Evolutionary conservation across 1,284 basidiomycete genomes (phyloP).

Genomic region (Pseudozyma hubeiensis): DNA sequence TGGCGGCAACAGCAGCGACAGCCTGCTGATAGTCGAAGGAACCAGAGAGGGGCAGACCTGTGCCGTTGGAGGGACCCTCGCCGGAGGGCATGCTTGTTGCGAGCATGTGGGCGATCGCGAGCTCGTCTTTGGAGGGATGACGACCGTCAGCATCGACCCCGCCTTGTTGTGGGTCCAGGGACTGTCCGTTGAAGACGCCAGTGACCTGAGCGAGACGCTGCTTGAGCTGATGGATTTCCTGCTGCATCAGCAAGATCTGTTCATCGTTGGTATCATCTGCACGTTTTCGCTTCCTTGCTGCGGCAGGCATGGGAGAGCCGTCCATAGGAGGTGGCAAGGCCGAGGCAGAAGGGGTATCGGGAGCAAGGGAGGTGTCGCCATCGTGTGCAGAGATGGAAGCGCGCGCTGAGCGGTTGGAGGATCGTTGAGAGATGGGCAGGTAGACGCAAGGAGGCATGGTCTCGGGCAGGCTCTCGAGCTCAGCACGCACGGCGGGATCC

Average conservation of each 20-base stretch:
- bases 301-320: conserved; percentile 37
- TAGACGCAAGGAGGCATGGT: conserved; percentile 53
- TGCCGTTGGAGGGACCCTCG: conserved; percentile 38
- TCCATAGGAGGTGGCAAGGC: conserved; percentile 28
- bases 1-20: conserved; percentile 41
- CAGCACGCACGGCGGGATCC: conserved; percentile 38
- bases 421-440: conserved; percentile 46
- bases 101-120: conserved; percentile 59
- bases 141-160: conserved; percentile 23
- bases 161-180: conserved; percentile 33
- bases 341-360: conserved; percentile 21
- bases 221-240: conserved; percentile 49
- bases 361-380: conserved; percentile 20
- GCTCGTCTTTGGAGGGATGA: conserved; percentile 56
- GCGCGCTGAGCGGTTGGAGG: conserved; percentile 34
- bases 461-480: conserved; percentile 47
- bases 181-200: conserved; percentile 37
- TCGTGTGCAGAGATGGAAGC: conserved; percentile 32
- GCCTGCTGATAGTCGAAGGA: conserved; percentile 47
- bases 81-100: conserved; percentile 62
- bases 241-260: conserved; percentile 39
- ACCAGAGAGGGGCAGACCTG: conserved; percentile 15
- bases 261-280: conserved; percentile 35
- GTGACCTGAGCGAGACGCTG: conserved; percentile 45
- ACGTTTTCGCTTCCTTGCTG: conserved; percentile 49